Conservation (phyloP, 129 eudicot species). For the Flaveria ramosissima region DNA sequence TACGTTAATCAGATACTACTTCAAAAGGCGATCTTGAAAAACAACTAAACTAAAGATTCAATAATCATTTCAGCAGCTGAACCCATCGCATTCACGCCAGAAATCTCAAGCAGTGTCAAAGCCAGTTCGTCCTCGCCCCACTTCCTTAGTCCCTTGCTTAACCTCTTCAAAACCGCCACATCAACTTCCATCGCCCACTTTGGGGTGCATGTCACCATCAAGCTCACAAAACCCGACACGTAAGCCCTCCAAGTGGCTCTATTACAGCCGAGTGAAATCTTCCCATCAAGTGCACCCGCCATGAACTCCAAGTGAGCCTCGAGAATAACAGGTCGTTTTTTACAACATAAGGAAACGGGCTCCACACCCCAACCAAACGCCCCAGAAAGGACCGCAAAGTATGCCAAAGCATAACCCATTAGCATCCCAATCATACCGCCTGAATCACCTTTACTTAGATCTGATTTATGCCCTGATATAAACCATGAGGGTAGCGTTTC, state of each 20-base stretch:
- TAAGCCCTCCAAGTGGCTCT: conserved; percentile 86
- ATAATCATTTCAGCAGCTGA: conserved; percentile 90
- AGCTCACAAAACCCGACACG: conserved; percentile 68
- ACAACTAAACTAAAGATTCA: conserved; percentile 33
- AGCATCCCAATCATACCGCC: conserved; percentile 70
- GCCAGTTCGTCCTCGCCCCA: conserved; percentile 91
- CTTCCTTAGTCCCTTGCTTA: conserved; percentile 71
- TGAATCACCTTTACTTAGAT: conserved; percentile 41
- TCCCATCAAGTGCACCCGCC: conserved; percentile 76
- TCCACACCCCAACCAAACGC: conserved; percentile 86
- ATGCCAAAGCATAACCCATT: conserved; percentile 78
- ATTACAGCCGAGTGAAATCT: conserved; percentile 81
- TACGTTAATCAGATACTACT: background rate
- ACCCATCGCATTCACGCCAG: conserved; percentile 86
- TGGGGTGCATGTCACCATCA: conserved; percentile 79
- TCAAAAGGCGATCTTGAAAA: background rate
- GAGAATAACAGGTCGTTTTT: conserved; percentile 49
- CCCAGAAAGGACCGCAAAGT: conserved; percentile 71
- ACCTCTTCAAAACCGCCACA: conserved; percentile 66
- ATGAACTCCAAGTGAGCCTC: conserved; percentile 67
- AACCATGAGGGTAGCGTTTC: conserved; percentile 90
- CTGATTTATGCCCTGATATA: conserved; percentile 54
- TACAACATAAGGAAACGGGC: conserved; percentile 40
- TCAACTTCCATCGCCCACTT: conserved; percentile 77
- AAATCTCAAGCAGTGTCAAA: conserved; percentile 62